These are phyloP conservation scores for Auxenochlorella protothecoides DNA, from an alignment of 139 green algal genomes.

Conservation along the genomic window DNA sequence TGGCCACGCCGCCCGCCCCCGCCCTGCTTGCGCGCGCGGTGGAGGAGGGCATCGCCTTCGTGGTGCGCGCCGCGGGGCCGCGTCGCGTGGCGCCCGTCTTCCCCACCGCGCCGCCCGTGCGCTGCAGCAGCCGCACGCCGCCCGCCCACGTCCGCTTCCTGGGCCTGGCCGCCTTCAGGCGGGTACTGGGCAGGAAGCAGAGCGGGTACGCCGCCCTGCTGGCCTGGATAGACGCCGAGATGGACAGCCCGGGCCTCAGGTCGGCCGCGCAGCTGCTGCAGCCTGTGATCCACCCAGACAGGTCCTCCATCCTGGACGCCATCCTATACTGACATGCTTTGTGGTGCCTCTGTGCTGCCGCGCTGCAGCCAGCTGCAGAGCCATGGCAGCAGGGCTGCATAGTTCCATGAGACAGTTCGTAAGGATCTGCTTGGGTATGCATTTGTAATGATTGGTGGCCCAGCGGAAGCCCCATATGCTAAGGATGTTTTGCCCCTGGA, in stretches of 20 bases:
- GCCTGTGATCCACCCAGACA: slow-evolving; percentile 20
- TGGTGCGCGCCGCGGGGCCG: slow-evolving; percentile 3
- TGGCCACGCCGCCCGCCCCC: slow-evolving; percentile 19
- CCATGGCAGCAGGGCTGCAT: too few relatives aligned
- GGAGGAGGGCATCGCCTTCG: slow-evolving; percentile 18
- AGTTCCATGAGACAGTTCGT: too few relatives aligned
- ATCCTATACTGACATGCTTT: slow-evolving; percentile 40
- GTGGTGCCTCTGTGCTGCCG: too few relatives aligned
- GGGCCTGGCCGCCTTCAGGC: slow-evolving; percentile 50
- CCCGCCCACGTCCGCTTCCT: slow-evolving; percentile 41
- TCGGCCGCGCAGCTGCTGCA: slow-evolving; percentile 29
- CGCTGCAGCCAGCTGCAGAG: too few relatives aligned
- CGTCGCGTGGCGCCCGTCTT: slow-evolving; percentile 8
- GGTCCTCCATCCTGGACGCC: slow-evolving; percentile 35
- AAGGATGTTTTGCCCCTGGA: too few relatives aligned
- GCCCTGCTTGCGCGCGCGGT: slow-evolving; percentile 9
- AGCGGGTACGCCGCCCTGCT: slow-evolving; percentile 24
- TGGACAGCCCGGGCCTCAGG: slow-evolving; percentile 17
- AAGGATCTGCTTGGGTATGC: too few relatives aligned
- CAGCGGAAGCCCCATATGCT: too few relatives aligned
- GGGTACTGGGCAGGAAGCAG: slow-evolving; percentile 49
- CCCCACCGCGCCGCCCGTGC: background rate
- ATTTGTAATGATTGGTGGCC: too few relatives aligned
- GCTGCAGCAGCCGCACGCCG: slow-evolving; percentile 4
- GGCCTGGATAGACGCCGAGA: slow-evolving; percentile 18